Base-by-base conservation (phyloP, 1,139 yeast species). In the Maudiozyma humilis region DNA sequence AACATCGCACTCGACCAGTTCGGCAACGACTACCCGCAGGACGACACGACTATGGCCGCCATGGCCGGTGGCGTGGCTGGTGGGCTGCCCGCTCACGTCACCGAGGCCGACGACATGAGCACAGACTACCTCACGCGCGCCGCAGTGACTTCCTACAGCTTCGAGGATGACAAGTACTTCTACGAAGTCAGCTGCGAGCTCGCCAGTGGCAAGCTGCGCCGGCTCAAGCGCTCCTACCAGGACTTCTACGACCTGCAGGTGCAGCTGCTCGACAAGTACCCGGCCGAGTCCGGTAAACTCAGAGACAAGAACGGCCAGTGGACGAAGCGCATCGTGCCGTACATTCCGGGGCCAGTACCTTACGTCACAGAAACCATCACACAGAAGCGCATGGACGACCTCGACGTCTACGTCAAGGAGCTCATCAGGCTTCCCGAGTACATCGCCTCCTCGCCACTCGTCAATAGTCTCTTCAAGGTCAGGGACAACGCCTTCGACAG, bases 221-320 rank as follows among this genome's bases (percentile, higher is more conserved):
- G 79, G 49, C 69, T 93, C 51, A 88, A 93, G 64, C 75, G 98
- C 51, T 89, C 77, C 65, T 93, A 93, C 64, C 96, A 91, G 63
- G 98, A 93, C 66, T 93, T 93, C 62, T 91, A 89, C 64, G 96
- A 91, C 64, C 76, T 89, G 59, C 98, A 93, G 63, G 91, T 89
- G 42, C 78, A 75, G 51, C 69, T 93, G 42, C 70, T 91, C 45
- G 95, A 85, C 56, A 73, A 82, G 38, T 91, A 85, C 69, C 97
- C 97, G 3, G 79, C 73, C 51, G 98, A 91, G 63, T 95, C 97
- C 4, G 97, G 97, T 4, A 81, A 88, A 53, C 47, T 65, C 15
- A 56, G 66, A 39, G 79, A 82, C 40, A 49, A 54, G 2, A 54
- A 55, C 29, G 67, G 67, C 1, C 60, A 61, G 36, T 87, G 83